Conservation (phyloP, 2,329 filamentous ascomycete genomes). For the Periconia macrospinosa region DNA sequence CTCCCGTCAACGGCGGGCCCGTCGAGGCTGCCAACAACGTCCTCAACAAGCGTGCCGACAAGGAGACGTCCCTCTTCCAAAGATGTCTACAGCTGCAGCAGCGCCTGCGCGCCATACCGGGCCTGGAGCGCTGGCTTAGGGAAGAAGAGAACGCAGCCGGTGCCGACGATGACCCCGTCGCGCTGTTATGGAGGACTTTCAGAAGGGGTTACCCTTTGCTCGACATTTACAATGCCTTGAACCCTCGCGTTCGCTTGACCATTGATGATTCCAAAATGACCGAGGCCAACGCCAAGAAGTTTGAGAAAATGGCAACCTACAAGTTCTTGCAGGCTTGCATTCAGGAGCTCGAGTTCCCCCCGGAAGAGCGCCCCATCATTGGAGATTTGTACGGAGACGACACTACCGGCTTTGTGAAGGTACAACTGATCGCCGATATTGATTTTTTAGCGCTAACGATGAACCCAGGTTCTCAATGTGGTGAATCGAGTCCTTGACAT, state of each 20-base stretch:
- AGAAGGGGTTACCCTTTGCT: constrained; percentile 82
- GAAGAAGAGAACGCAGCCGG: constrained; percentile 72
- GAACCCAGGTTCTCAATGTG: constrained; percentile 74
- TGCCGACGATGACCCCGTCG: constrained; percentile 77
- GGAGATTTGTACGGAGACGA: constrained; percentile 90
- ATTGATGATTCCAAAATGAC: constrained; percentile 66
- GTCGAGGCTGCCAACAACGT: constrained; percentile 86
- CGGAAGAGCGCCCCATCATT: constrained; percentile 87
- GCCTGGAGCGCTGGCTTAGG: constrained; percentile 73
- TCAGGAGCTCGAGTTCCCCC: constrained; percentile 75
- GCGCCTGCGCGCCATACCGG: constrained; percentile 79
- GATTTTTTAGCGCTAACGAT: constrained; percentile 11
- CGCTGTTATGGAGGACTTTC: constrained; percentile 86
- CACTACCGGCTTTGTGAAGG: constrained; percentile 96
- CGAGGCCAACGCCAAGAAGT: constrained; percentile 64
- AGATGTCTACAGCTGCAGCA: constrained; percentile 86
- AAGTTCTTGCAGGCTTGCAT: constrained; percentile 91
- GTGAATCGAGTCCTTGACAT: constrained; percentile 91
- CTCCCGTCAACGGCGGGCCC: constrained; percentile 57
- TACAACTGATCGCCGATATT: constrained; percentile 34
- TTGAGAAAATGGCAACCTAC: constrained; percentile 84
- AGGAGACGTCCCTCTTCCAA: constrained; percentile 89
- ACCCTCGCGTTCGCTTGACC: constrained; percentile 68
- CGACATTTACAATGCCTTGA: constrained; percentile 83
- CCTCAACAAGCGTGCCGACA: constrained; percentile 95